A percentile compares a stretch with the other conserved stretches of the same genome.
These are phyloP conservation scores for Cyclocybe aegerita DNA, from an alignment of 768 basidiomycete species.

Conservation along the genomic window DNA sequence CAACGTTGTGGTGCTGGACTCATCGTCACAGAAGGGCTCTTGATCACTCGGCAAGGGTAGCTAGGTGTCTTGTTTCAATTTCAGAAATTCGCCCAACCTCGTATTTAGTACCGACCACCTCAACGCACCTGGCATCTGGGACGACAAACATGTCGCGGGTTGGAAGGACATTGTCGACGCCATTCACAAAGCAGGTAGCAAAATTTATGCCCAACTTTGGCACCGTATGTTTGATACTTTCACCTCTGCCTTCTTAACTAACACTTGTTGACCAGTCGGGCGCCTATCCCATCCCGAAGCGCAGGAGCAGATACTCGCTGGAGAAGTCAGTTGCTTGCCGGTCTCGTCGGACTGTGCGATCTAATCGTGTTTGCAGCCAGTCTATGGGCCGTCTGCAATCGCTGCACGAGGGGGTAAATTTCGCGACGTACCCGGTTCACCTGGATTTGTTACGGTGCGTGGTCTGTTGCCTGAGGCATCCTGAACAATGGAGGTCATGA, in stretches of 20 bases:
- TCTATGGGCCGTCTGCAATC: constrained; percentile 42
- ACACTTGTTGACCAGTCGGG: constrained; percentile 23
- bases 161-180: constrained; percentile 44
- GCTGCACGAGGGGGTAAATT: constrained; percentile 39
- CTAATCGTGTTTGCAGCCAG: constrained; percentile 27
- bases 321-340: constrained; percentile 21
- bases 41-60: constrained; percentile 44
- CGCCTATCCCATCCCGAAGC: constrained; percentile 36
- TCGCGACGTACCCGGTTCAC: constrained; percentile 31
- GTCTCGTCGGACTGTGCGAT: neutral
- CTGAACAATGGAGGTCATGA: neutral
- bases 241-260: too few species aligned
- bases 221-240: neutral
- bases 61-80: neutral
- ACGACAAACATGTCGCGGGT: constrained; percentile 34
- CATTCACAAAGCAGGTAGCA: constrained; percentile 41
- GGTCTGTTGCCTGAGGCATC: neutral
- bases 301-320: constrained; percentile 35
- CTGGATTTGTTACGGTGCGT: constrained; percentile 38
- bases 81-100: neutral
- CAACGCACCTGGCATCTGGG: constrained; percentile 44
- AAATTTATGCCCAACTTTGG: constrained; percentile 40
- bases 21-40: constrained; percentile 35
- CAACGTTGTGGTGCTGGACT: constrained; percentile 38
- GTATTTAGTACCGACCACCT: constrained; percentile 36